Evolutionary conservation across 148 eudicot genomes (phyloP), one percentile per base, ranked within the genome.

Genomic region (Hydrangea macrophylla): DNA sequence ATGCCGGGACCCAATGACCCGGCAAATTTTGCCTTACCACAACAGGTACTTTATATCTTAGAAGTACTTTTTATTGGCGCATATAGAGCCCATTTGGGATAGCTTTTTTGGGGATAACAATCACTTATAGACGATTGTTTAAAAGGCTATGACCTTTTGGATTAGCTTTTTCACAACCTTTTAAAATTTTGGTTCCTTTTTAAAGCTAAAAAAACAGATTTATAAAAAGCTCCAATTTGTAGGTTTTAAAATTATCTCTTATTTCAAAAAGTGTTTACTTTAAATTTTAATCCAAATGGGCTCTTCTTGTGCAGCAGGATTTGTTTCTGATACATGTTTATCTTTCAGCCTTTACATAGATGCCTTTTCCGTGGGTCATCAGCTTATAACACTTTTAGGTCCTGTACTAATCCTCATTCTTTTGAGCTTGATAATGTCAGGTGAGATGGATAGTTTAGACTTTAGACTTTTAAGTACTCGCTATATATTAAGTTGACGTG

Each of bases 11-110:
- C 78, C 58, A 81, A 79, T 76, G 97, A 94, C 68, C 98, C 98
- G 26, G 88, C 97, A 70, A 94, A 94, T 82, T 88, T 81, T 45
- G 54, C 96, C 54, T 73, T 94, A 70, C 98, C 98, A 24, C 98
- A 94, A 73, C 98, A 94, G 97, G 98, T 94, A 60, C 74, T 37
- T n/a, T n/a, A n/a, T n/a, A n/a, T n/a, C n/a, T n/a, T n/a, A n/a
- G n/a, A n/a, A n/a, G n/a, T n/a, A n/a, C n/a, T n/a, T n/a, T n/a
- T n/a, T n/a, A n/a, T n/a, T n/a, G n/a, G n/a, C n/a, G n/a, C n/a
- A n/a, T n/a, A n/a, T n/a, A n/a, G n/a, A n/a, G n/a, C n/a, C n/a
- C n/a, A n/a, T n/a, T n/a, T n/a, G n/a, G n/a, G n/a, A n/a, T n/a
- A n/a, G n/a, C n/a, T n/a, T n/a, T n/a, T n/a, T n/a, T n/a, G n/a